These are phyloP conservation scores for Hepatocystis sp. DNA, from an alignment of 169 alveolate genomes.

Conservation along the genomic window DNA sequence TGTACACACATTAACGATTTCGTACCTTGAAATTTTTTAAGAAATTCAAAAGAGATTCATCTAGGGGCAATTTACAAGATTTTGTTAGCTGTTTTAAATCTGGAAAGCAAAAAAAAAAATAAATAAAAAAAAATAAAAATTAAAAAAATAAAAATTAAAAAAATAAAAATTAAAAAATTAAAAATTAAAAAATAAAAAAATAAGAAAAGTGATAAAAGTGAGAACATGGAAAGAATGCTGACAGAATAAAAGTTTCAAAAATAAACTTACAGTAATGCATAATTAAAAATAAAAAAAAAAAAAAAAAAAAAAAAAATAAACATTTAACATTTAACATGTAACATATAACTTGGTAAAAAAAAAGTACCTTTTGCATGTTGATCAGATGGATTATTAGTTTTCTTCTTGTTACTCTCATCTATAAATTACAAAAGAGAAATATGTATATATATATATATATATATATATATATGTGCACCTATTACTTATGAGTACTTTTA, in stretches of 20 bases:
- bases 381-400: slow-evolving; percentile 13
- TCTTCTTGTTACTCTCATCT: slow-evolving; percentile 46
- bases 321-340: neutral
- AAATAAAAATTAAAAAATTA: neutral
- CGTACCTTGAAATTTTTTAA: slow-evolving; percentile 63
- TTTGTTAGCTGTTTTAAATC: slow-evolving; percentile 64
- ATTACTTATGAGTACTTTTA: neutral
- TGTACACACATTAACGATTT: neutral
- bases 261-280: neutral
- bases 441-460: neutral
- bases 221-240: neutral
- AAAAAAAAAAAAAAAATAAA: too few relatives aligned
- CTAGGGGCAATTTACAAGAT: slow-evolving; percentile 58
- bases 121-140: too few relatives aligned
- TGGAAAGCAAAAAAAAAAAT: too few relatives aligned
- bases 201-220: neutral
- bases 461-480: slow-evolving; percentile 9
- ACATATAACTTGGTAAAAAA: neutral
- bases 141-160: too few relatives aligned
- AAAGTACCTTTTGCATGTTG: slow-evolving; percentile 34
- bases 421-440: neutral
- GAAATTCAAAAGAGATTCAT: slow-evolving; percentile 52
- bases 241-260: neutral
- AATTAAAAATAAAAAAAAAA: neutral
- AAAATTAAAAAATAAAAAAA: neutral